phyloP scores from a whole-genome alignment of 1,284 basidiomycete species.

The Cutaneotrichosporon cavernicola region DNA sequence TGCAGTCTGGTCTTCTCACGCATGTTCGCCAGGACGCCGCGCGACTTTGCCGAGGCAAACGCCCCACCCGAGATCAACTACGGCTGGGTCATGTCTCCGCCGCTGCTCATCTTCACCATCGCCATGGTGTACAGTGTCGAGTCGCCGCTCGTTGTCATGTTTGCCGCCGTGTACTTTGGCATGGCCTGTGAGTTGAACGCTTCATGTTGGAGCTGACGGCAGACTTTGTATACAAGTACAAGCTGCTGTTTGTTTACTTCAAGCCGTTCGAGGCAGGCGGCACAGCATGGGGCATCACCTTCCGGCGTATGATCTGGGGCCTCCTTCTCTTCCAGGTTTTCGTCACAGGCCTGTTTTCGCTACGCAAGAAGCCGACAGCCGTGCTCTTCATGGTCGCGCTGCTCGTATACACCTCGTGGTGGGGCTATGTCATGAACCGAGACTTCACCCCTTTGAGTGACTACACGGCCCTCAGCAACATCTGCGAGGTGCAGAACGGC shows the following conservation, averaged over 20 bases:
- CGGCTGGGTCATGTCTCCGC: constrained; percentile 86
- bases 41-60: constrained; percentile 93
- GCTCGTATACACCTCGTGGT: constrained; percentile 70
- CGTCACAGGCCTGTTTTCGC: constrained; percentile 90
- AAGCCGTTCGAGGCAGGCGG: constrained; percentile 54
- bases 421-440: constrained; percentile 72
- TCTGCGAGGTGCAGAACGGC: constrained; percentile 81
- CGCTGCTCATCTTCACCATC: constrained; percentile 92
- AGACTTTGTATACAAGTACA: constrained; percentile 94
- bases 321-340: constrained; percentile 81
- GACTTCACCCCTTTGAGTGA: constrained; percentile 74
- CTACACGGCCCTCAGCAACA: constrained; percentile 74
- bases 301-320: constrained; percentile 80
- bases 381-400: constrained; percentile 70
- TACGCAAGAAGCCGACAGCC: constrained; percentile 60
- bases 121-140: constrained; percentile 93
- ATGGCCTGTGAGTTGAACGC: constrained; percentile 60
- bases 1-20: constrained; percentile 71
- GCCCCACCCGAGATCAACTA: constrained; percentile 96
- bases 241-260: constrained; percentile 70
- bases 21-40: constrained; percentile 15
- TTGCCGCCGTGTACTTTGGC: constrained; percentile 93
- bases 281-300: constrained; percentile 81
- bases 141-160: constrained; percentile 88
- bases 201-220: not conserved